Conservation (phyloP, 2,329 filamentous ascomycete species). For the Penicillium sp. region DNA sequence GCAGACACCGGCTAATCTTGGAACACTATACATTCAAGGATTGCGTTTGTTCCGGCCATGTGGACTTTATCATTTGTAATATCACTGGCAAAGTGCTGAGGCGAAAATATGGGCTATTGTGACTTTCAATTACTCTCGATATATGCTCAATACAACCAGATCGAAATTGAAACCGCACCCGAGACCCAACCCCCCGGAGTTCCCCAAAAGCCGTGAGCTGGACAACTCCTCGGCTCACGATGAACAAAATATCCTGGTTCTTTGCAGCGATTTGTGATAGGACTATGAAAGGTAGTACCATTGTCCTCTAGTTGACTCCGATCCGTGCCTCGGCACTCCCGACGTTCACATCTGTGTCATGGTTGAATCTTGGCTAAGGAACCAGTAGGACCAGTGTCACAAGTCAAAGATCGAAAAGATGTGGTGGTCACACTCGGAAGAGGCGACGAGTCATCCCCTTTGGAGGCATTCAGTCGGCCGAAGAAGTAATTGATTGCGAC, state of each 20-base stretch:
- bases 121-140: too few species aligned
- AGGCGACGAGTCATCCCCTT: slow-evolving; percentile 3
- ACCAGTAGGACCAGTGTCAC: not conserved
- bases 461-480: slow-evolving; percentile 30
- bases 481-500: slow-evolving; percentile 41
- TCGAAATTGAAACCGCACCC: too few species aligned
- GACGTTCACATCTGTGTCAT: not conserved
- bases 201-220: too few species aligned
- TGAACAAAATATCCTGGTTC: not conserved
- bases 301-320: not conserved
- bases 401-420: slow-evolving; percentile 17
- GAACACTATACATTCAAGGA: not conserved
- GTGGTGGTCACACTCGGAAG: slow-evolving; percentile 18
- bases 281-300: not conserved
- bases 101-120: too few species aligned
- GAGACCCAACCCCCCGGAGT: too few species aligned
- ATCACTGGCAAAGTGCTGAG: too few species aligned
- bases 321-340: not conserved
- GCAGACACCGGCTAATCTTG: not conserved
- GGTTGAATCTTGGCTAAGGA: not conserved
- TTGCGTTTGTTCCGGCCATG: too few species aligned
- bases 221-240: not conserved
- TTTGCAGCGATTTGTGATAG: not conserved
- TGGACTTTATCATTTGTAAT: too few species aligned
- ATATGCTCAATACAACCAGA: too few species aligned